These are phyloP conservation scores for Ophiocordyceps robertsii DNA, from an alignment of 2,329 filamentous ascomycete species.

Conservation along the genomic window DNA sequence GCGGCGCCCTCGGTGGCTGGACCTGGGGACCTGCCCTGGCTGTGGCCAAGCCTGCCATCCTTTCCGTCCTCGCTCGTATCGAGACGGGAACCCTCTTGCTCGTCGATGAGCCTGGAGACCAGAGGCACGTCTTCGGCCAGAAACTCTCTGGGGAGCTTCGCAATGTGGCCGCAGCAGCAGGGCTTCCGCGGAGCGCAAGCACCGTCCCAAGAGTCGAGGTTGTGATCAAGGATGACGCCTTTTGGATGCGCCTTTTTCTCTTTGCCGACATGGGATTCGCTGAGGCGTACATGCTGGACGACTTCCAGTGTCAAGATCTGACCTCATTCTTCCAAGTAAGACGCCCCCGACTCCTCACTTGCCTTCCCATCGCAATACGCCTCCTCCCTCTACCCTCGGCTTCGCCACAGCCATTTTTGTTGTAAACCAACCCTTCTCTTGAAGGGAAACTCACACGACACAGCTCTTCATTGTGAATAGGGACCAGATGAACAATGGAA, in stretches of 20 bases:
- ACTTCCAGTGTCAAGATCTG: slow-evolving; percentile 53
- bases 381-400: too few relatives aligned
- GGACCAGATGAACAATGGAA: slow-evolving; percentile 49
- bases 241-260: slow-evolving; percentile 56
- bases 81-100: slow-evolving; percentile 33
- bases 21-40: slow-evolving; percentile 33
- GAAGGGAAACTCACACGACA: neutral
- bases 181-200: slow-evolving; percentile 18
- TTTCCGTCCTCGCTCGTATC: slow-evolving; percentile 31
- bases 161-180: slow-evolving; percentile 19
- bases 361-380: neutral
- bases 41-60: slow-evolving; percentile 30
- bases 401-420: too few relatives aligned
- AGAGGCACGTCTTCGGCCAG: slow-evolving; percentile 30
- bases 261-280: slow-evolving; percentile 67
- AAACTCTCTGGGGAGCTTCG: slow-evolving; percentile 23
- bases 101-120: slow-evolving; percentile 29
- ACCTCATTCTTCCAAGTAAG: slow-evolving; percentile 53
- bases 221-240: slow-evolving; percentile 49
- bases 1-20: slow-evolving; percentile 27
- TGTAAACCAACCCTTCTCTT: neutral
- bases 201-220: slow-evolving; percentile 35
- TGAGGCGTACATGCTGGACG: slow-evolving; percentile 60
- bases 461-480: slow-evolving; percentile 60
- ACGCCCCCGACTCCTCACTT: neutral